Evolutionary conservation across 1,139 yeast genomes (phyloP), one percentile per base, ranked within the genome.

Genomic region (Saccharomyces pastorianus): DNA sequence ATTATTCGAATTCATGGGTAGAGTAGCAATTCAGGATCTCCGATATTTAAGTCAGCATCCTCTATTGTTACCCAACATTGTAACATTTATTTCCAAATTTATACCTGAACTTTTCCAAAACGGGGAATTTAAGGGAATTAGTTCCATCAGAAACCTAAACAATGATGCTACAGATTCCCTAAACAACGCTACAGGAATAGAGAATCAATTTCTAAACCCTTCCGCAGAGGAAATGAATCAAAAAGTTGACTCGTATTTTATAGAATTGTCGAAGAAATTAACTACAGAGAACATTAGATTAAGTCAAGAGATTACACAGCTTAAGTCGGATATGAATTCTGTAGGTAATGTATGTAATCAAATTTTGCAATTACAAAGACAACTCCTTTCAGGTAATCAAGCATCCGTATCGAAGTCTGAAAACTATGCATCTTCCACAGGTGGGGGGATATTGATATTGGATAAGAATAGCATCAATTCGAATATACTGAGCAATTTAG

Each of bases 1-100:
- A 56, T 53, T 68, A 38, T 68, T 68, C 51, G 66, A 68, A 48
- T 68, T 64, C 51, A 58, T 68, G 54, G 70, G 64, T 2, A 60
- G 56, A 26, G 58, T 63, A 3, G 57, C 66, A 6, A 57, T 68
- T 6, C 72, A 68, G 52, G 72, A 68, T 56, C 50, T 68, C 32
- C 60, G 62, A 44, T 66, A 56, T 50, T 53, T 67, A 26, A 60
- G 60, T 34, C 55, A 57, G 26, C 59, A 63, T 53, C 55, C 61
- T 11, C 14, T 50, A 20, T 34, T 63, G 7, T 50, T 64, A 48
- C 65, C 67, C 11, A 65, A 65, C 49, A 63, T 65, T 14, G 61
- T 63, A 20, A 53, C 62, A 4, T 64, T 62, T 53, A 60, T 65
- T 46, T 53, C 61, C 6, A 60, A 59, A 53, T 62, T 63, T 49